Evolutionary conservation across 2,329 filamentous ascomycete genomes (phyloP), one percentile per base, ranked within the genome.

Genomic region (Claviceps cyperi): DNA sequence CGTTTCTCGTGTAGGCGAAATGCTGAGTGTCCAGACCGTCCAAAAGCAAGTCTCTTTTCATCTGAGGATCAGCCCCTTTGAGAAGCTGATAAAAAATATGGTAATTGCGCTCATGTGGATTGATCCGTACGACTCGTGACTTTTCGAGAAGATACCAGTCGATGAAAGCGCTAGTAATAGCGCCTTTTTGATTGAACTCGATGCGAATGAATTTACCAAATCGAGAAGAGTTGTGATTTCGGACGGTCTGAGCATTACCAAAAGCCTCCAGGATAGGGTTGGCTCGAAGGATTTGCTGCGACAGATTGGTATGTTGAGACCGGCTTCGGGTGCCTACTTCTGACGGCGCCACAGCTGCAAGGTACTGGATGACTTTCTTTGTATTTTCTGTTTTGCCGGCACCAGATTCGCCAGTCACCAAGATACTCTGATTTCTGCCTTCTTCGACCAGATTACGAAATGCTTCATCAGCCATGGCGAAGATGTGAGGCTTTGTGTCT

Each of bases 161-260:
- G 56, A 98, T 97, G 68, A 89, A 96, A 21, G 92, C 92, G 37
- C 94, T 94, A 4, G 86, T 86, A 56, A 98, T 98, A 50, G 92
- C 85, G 28, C 94, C 94, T 37, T 79, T 79, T 22, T 86, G 78
- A 36, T 81, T 88, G 67, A 98, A 96, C 63, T 96, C 89, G 61
- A 98, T 98, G 47, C 94, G 80, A 63, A 98, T 98, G 61, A 98
- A 98, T 66, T 98, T 98, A 62, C 92, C 92, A 61, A 98, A 98
- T 55, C 92, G 82, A 5, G 92, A 98, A 0, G 92, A 98, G 64
- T 98, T 98, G 70, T 98, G 92, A 66, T 98, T 98, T 49, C 92
- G 80, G 32, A 98, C 88, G 0, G 92, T 98, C 64, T 98, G 94
- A 1, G 92, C 92, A 62, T 98, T 98, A 53, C 94, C 94, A 60